Conservation (phyloP, 2,329 filamentous ascomycete species). For the Fusarium ambrosium region DNA sequence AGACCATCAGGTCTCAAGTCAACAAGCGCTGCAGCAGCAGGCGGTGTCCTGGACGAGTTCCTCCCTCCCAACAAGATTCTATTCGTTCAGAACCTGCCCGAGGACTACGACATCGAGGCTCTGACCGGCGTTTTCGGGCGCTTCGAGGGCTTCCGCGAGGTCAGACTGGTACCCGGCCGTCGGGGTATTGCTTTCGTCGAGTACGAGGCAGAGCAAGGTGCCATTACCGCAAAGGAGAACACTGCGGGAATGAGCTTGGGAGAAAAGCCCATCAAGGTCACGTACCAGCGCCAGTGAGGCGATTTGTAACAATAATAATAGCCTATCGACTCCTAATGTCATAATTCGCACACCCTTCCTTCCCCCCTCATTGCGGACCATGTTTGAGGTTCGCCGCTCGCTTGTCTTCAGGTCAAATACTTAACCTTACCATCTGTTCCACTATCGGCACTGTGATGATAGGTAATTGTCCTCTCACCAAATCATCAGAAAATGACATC, state of each 20-base stretch:
- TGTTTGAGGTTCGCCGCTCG: not conserved
- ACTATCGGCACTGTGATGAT: not conserved
- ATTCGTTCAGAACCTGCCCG: conserved; percentile 92
- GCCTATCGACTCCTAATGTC: not conserved
- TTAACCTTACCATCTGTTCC: not conserved
- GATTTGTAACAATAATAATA: conserved; percentile 6
- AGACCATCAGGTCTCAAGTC: conserved; percentile 77
- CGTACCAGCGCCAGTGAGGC: conserved; percentile 88
- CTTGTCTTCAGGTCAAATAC: not conserved
- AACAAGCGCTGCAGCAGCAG: conserved; percentile 73
- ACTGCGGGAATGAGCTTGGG: conserved; percentile 87
- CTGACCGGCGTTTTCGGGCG: conserved; percentile 86
- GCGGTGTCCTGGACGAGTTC: conserved; percentile 96
- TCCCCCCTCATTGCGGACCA: not conserved
- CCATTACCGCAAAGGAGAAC: conserved; percentile 93
- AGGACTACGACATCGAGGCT: conserved; percentile 84
- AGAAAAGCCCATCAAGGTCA: conserved; percentile 88
- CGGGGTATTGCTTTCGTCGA: conserved; percentile 96
- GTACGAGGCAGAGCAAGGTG: conserved; percentile 90
- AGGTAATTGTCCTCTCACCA: not conserved
- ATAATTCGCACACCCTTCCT: not conserved
- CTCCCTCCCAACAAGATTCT: conserved; percentile 97
- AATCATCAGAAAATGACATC: conserved; percentile 83
- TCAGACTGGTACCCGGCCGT: conserved; percentile 87
- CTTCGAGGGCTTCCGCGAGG: conserved; percentile 95